phyloP scores from a whole-genome alignment of 345 rosid genomes.

The Acer campestre region DNA sequence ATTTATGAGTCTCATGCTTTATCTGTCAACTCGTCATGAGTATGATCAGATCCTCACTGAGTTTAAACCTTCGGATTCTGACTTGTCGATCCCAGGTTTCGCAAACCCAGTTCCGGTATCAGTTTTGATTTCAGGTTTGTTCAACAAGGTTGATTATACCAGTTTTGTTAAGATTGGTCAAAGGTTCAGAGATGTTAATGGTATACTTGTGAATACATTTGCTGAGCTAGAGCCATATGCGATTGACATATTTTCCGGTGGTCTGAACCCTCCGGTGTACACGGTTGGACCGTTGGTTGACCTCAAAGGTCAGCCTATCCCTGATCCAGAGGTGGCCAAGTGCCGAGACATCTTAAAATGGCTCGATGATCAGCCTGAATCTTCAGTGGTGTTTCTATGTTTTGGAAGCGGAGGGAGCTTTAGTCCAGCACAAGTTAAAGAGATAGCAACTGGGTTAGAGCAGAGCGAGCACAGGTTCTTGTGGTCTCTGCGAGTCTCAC shows the following conservation, averaged over 20 bases:
- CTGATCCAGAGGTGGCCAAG: conserved; percentile 22
- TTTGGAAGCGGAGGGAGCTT: conserved; percentile 51
- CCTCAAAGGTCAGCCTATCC: conserved; percentile 22
- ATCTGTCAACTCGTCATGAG: conserved; percentile 30
- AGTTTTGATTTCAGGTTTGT: conserved; percentile 36
- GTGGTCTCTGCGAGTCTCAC: conserved; percentile 36
- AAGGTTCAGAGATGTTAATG: conserved; percentile 38
- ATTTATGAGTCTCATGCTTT: conserved; percentile 38
- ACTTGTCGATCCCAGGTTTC: conserved; percentile 31
- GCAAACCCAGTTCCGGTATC: conserved; percentile 34
- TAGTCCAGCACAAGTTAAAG: conserved; percentile 37
- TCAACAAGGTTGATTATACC: conserved; percentile 34
- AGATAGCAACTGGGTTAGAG: conserved; percentile 51
- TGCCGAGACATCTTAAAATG: conserved; percentile 34
- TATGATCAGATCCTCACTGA: conserved; percentile 6
- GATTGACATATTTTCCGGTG: conserved; percentile 26
- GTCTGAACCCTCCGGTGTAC: conserved; percentile 39
- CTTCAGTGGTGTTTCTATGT: conserved; percentile 52
- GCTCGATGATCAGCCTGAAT: conserved; percentile 49
- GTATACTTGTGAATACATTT: conserved; percentile 49
- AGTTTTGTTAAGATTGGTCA: conserved; percentile 36
- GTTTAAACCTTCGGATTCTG: conserved; percentile 25
- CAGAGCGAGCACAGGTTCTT: conserved; percentile 33
- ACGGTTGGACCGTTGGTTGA: conserved; percentile 49
- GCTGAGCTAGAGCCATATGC: conserved; percentile 39